Percentiles rank a stretch among this genome's conserved stretches.
phyloP scores from a whole-genome alignment of 2,329 filamentous ascomycete species.

The Herpotrichia juniperi region DNA sequence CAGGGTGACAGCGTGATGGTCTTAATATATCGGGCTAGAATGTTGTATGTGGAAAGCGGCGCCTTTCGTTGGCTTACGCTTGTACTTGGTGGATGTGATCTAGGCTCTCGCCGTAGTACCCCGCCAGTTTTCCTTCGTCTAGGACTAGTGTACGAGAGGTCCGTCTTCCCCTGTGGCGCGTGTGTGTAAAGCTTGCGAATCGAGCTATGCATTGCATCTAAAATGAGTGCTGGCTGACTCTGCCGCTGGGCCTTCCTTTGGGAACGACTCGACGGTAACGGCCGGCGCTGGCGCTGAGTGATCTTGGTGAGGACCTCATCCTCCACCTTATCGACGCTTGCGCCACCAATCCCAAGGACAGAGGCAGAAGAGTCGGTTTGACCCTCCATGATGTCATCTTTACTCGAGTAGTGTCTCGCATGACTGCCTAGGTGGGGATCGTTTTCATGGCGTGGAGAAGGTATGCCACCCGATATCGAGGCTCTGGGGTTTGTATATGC shows the following conservation, averaged over 20 bases:
- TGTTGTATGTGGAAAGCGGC: conserved; percentile 27
- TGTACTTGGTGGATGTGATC: neutral
- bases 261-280: neutral
- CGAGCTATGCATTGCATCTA: conserved; percentile 23
- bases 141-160: conserved; percentile 21
- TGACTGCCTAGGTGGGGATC: neutral
- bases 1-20: conserved; percentile 13
- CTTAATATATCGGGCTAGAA: conserved; percentile 34
- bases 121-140: conserved; percentile 5
- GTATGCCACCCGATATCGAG: neutral
- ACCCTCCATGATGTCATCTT: neutral
- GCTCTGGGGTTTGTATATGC: neutral
- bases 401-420: neutral
- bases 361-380: neutral
- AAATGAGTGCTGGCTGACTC: conserved; percentile 26
- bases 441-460: neutral
- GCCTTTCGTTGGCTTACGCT: neutral
- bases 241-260: conserved; percentile 23
- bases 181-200: conserved; percentile 26
- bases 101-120: neutral
- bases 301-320: neutral
- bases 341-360: neutral
- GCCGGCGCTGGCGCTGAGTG: neutral
- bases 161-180: conserved; percentile 10
- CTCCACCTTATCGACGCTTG: neutral